Conservation (phyloP, 768 basidiomycete genomes). For the Amanita rubescens region DNA sequence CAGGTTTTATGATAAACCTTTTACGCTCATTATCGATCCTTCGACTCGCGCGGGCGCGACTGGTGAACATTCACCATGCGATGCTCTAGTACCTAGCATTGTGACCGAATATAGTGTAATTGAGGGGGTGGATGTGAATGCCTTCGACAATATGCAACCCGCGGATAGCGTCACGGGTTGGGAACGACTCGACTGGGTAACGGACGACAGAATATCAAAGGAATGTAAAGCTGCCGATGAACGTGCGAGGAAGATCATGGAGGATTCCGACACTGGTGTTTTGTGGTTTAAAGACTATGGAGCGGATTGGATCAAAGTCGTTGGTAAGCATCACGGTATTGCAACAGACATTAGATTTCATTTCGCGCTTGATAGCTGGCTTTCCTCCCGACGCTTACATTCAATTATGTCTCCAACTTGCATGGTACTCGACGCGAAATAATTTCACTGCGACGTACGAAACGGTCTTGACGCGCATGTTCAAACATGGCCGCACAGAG, state of each 20-base stretch:
- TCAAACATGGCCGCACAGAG: conserved; percentile 84
- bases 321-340: conserved; percentile 43
- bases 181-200: conserved; percentile 68
- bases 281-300: conserved; percentile 82
- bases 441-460: conserved; percentile 87
- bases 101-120: conserved; percentile 77
- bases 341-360: not conserved
- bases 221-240: conserved; percentile 54
- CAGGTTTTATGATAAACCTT: conserved; percentile 87
- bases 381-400: conserved; percentile 76
- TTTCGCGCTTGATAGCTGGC: conserved; percentile 21
- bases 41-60: conserved; percentile 78
- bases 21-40: conserved; percentile 77
- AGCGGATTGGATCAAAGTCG: conserved; percentile 75
- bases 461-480: conserved; percentile 83
- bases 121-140: conserved; percentile 49
- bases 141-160: conserved; percentile 25
- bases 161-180: conserved; percentile 27
- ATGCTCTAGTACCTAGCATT: conserved; percentile 85
- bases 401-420: conserved; percentile 88
- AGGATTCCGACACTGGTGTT: conserved; percentile 78
- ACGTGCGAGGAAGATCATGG: conserved; percentile 50
- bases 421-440: conserved; percentile 76
- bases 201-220: conserved; percentile 47
- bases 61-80: conserved; percentile 88